phyloP scores from a whole-genome alignment of 805 yeast species.

The Nematodospora valgi region DNA sequence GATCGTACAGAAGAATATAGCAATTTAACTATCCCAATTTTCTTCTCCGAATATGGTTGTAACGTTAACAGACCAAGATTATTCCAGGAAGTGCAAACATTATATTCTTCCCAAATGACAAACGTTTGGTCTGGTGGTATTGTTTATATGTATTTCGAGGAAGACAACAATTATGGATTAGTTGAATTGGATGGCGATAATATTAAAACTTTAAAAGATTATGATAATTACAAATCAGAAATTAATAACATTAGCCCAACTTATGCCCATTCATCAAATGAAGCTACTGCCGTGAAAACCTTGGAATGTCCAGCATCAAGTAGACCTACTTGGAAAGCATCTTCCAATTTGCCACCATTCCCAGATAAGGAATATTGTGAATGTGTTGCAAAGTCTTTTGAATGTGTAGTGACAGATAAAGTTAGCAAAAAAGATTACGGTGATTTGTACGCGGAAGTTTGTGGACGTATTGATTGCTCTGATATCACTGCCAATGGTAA shows the following conservation, averaged over 20 bases:
- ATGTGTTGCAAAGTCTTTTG: constrained; percentile 54
- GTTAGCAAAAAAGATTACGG: constrained; percentile 57
- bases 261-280: constrained; percentile 37
- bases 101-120: constrained; percentile 71
- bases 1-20: constrained; percentile 69
- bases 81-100: constrained; percentile 69
- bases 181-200: constrained; percentile 50
- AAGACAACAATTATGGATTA: constrained; percentile 77
- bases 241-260: constrained; percentile 36
- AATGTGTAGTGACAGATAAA: constrained; percentile 58
- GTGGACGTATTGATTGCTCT: constrained; percentile 56
- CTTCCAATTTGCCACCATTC: constrained; percentile 72
- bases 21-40: constrained; percentile 73
- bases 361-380: constrained; percentile 64
- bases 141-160: constrained; percentile 88
- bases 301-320: constrained; percentile 68
- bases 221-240: constrained; percentile 35
- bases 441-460: constrained; percentile 54
- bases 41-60: constrained; percentile 90
- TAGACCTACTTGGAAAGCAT: constrained; percentile 58
- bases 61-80: constrained; percentile 68
- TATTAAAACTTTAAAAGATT: constrained; percentile 64
- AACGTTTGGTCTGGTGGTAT: constrained; percentile 94
- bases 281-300: constrained; percentile 36
- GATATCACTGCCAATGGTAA: constrained; percentile 64